A percentile compares a stretch with the other conserved stretches of the same genome.
These are phyloP conservation scores for Hymenoscyphus occultus DNA, from an alignment of 2,329 filamentous ascomycete species.

Conservation along the genomic window DNA sequence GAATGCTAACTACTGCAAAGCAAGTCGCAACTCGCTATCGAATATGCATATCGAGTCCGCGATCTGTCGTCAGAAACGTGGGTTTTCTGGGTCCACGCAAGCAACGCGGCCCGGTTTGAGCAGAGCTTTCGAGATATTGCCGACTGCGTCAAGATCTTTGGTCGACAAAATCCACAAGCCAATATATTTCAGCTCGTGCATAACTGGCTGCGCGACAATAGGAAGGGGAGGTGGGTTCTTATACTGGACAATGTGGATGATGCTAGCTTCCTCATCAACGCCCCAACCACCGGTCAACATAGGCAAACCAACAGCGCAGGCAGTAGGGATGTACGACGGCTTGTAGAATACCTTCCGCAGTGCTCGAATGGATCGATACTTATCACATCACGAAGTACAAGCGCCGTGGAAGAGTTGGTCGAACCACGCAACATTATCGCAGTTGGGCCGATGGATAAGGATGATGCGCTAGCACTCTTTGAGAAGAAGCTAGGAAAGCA, in stretches of 20 bases:
- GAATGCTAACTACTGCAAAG: conserved; percentile 25
- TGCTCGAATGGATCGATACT: conserved; percentile 26
- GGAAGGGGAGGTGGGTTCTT: conserved; percentile 36
- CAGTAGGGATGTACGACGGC: conserved; percentile 14
- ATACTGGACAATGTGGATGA: conserved; percentile 42
- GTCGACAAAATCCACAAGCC: conserved; percentile 33
- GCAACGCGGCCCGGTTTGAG: conserved; percentile 37
- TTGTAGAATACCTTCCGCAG: conserved; percentile 26
- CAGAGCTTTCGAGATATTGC: conserved; percentile 39
- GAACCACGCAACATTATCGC: conserved; percentile 27
- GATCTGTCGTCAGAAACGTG: conserved; percentile 31
- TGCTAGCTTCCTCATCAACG: conserved; percentile 25
- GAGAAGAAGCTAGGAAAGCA: conserved; percentile 29
- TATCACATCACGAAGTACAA: conserved; percentile 30
- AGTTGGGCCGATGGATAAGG: conserved; percentile 33
- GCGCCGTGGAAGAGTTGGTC: conserved; percentile 24
- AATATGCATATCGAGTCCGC: conserved; percentile 38
- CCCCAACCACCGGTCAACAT: conserved; percentile 16
- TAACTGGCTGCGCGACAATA: conserved; percentile 32
- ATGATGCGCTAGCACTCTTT: conserved; percentile 35
- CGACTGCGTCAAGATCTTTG: conserved; percentile 32
- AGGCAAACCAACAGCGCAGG: conserved; percentile 17
- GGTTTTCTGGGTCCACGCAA: conserved; percentile 41
- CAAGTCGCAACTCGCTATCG: conserved; percentile 40
- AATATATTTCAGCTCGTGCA: conserved; percentile 37